phyloP scores from a whole-genome alignment of 1,284 basidiomycete species.

The Amylostereum chailletii region DNA sequence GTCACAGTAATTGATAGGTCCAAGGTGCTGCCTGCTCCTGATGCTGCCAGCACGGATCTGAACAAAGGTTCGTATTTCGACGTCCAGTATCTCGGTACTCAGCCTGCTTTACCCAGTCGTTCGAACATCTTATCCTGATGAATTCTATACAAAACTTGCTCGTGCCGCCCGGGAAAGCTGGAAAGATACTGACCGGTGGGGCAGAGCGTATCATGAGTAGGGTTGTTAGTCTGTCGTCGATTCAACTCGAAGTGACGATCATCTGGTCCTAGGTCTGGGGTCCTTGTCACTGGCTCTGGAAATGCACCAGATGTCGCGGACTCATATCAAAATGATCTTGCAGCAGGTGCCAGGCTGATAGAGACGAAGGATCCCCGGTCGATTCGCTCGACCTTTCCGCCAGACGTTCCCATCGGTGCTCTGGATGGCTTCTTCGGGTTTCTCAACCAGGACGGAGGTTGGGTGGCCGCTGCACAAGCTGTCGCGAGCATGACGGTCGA shows the following conservation, averaged over 20 bases:
- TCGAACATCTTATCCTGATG: slow-evolving; percentile 61
- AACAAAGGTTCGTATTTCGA: slow-evolving; percentile 56
- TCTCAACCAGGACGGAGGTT: slow-evolving; percentile 74
- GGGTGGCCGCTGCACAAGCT: slow-evolving; percentile 75
- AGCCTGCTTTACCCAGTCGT: slow-evolving; percentile 37
- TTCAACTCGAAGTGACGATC: not conserved
- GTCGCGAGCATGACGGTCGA: slow-evolving; percentile 47
- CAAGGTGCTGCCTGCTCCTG: slow-evolving; percentile 55
- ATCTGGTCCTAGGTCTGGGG: slow-evolving; percentile 41
- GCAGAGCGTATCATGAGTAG: slow-evolving; percentile 74
- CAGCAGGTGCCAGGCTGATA: slow-evolving; percentile 39
- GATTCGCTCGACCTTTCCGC: slow-evolving; percentile 36
- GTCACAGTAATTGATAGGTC: slow-evolving; percentile 72
- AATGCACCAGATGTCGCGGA: slow-evolving; percentile 33
- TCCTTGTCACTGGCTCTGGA: slow-evolving; percentile 40
- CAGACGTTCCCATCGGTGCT: slow-evolving; percentile 19
- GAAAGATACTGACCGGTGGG: slow-evolving; percentile 61
- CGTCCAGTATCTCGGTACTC: not conserved
- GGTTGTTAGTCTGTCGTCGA: slow-evolving; percentile 15
- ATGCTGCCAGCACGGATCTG: slow-evolving; percentile 78
- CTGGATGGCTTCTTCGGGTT: slow-evolving; percentile 43
- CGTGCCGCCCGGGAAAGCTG: slow-evolving; percentile 66
- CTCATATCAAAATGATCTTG: slow-evolving; percentile 50
- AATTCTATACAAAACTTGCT: slow-evolving; percentile 64
- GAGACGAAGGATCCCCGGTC: slow-evolving; percentile 28